A percentile compares a stretch with the other conserved stretches of the same genome.
These are phyloP conservation scores for Puccinia coronata DNA, from an alignment of 1,284 basidiomycete species.

Conservation along the genomic window DNA sequence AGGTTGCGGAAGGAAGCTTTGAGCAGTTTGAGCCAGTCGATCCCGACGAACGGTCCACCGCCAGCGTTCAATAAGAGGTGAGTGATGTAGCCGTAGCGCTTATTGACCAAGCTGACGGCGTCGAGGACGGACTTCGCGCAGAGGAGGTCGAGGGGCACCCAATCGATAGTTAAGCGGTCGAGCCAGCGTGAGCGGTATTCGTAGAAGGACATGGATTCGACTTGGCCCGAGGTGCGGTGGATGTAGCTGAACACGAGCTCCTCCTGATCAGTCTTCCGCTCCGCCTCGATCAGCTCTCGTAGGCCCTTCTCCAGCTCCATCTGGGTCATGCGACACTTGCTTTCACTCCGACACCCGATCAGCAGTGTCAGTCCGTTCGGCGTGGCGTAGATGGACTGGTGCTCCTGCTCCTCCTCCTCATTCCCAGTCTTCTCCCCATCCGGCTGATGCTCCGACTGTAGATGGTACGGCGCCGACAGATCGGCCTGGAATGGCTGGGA, in stretches of 20 bases:
- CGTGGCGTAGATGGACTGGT: constrained; percentile 56
- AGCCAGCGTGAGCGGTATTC: constrained; percentile 41
- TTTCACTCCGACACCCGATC: constrained; percentile 58
- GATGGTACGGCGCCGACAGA: constrained; percentile 47
- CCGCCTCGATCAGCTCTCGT: constrained; percentile 11
- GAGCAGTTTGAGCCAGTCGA: constrained; percentile 56
- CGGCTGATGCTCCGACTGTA: neutral
- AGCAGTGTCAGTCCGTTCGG: constrained; percentile 57
- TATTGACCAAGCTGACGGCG: constrained; percentile 7
- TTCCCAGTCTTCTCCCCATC: constrained; percentile 17
- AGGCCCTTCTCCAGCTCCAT: constrained; percentile 53
- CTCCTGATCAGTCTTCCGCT: constrained; percentile 3
- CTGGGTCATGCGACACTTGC: constrained; percentile 56
- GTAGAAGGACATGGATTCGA: constrained; percentile 37
- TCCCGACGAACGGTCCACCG: constrained; percentile 57
- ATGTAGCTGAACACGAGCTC: constrained; percentile 28
- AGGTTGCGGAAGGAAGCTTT: constrained; percentile 57
- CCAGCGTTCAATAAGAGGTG: constrained; percentile 59
- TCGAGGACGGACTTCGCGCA: constrained; percentile 1
- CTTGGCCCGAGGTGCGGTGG: constrained; percentile 31
- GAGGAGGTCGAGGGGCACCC: constrained; percentile 36
- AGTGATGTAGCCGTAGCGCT: constrained; percentile 55
- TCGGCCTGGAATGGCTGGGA: constrained; percentile 56
- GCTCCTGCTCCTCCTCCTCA: constrained; percentile 49
- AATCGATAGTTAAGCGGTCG: constrained; percentile 15